Conservation (phyloP, 2,329 filamentous ascomycete genomes). For the Neonectria faginata region DNA sequence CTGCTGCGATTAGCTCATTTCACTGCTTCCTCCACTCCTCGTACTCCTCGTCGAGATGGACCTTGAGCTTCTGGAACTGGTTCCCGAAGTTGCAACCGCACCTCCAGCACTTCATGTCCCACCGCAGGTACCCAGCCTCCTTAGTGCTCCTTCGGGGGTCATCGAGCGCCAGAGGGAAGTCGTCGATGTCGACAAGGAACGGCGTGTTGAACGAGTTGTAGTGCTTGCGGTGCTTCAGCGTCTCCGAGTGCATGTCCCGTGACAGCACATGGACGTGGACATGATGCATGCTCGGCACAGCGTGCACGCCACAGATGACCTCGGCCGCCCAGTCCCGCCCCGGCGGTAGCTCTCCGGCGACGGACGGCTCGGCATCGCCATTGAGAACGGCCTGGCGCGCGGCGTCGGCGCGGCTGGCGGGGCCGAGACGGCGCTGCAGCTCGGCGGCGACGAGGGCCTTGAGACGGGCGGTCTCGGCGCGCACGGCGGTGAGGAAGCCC, state of each 20-base stretch:
- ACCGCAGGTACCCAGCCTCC: conserved; percentile 69
- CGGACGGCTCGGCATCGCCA: conserved; percentile 55
- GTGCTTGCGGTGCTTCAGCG: conserved; percentile 84
- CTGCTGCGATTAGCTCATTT: conserved; percentile 52
- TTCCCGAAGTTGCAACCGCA: conserved; percentile 81
- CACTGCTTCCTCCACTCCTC: conserved; percentile 77
- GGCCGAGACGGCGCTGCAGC: conserved; percentile 76
- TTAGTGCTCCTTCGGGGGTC: conserved; percentile 72
- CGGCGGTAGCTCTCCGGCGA: conserved; percentile 63
- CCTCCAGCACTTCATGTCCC: conserved; percentile 84
- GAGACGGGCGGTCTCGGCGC: conserved; percentile 70
- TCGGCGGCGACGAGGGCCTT: conserved; percentile 77
- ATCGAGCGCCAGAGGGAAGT: conserved; percentile 78
- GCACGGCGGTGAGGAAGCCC: conserved; percentile 74
- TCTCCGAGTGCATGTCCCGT: conserved; percentile 78
- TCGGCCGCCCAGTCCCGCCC: conserved; percentile 85
- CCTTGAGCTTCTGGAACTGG: conserved; percentile 78
- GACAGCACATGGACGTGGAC: conserved; percentile 91
- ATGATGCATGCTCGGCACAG: conserved; percentile 90
- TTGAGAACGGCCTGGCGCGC: conserved; percentile 75
- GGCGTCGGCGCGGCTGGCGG: conserved; percentile 71
- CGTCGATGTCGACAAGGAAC: conserved; percentile 83
- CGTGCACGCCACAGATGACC: conserved; percentile 83
- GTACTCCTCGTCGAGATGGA: conserved; percentile 81
- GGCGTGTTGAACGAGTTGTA: conserved; percentile 91